Conservation (phyloP, 2,329 filamentous ascomycete species). For the Dothideomycetidae sp. region DNA sequence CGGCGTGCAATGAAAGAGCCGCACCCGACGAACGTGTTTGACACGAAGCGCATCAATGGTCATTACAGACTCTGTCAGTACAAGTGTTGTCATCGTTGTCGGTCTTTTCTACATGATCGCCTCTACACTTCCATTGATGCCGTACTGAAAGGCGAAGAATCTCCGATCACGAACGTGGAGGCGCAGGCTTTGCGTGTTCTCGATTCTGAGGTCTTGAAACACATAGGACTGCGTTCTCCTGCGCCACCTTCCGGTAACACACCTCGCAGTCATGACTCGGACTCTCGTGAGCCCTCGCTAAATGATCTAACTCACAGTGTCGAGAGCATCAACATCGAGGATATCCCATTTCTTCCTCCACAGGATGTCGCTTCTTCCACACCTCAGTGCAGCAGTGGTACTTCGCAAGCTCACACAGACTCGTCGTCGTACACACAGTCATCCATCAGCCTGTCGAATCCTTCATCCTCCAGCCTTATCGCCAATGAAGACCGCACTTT, state of each 20-base stretch:
- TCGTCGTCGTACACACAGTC: too few species aligned
- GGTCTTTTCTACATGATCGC: conserved; percentile 35
- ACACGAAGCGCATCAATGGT: conserved; percentile 4
- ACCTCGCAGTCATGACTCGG: background rate
- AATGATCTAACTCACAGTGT: background rate
- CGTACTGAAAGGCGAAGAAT: conserved; percentile 25
- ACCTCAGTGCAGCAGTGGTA: too few species aligned
- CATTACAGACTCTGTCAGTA: conserved; percentile 24
- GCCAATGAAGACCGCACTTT: background rate
- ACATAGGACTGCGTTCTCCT: conserved; percentile 2
- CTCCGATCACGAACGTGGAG: conserved; percentile 22
- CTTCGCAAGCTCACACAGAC: too few species aligned
- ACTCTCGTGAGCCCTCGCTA: background rate
- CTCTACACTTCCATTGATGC: conserved; percentile 31
- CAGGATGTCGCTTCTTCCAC: too few species aligned
- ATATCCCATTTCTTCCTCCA: too few species aligned
- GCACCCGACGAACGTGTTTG: background rate
- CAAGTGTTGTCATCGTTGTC: conserved; percentile 36
- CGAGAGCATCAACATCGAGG: too few species aligned
- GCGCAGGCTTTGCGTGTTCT: conserved; percentile 22
- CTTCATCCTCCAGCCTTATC: conserved; percentile 1
- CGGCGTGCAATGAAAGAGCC: background rate
- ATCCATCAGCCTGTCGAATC: conserved; percentile 19
- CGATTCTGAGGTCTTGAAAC: conserved; percentile 22
- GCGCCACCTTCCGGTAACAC: background rate